Conservation (phyloP, 2,329 filamentous ascomycete species). For the Paracoccidioides lutzii region DNA sequence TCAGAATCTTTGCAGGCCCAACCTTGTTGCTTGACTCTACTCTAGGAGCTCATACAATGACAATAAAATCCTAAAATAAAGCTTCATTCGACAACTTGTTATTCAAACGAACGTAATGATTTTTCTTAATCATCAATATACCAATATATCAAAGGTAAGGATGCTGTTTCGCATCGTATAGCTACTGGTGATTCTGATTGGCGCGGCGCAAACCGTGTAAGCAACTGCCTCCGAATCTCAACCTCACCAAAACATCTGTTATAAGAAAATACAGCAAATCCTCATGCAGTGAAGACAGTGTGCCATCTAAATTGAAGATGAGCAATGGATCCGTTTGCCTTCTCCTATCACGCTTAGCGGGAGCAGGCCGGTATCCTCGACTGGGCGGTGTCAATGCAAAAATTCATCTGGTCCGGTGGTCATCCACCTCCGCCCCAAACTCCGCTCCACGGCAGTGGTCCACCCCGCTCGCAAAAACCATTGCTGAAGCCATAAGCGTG, state of each 20-base stretch:
- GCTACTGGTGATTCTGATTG: background rate
- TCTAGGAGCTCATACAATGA: too few relatives aligned
- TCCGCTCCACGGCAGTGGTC: constrained; percentile 56
- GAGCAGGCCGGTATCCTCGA: constrained; percentile 8
- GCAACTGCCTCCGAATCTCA: background rate
- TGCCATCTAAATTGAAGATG: constrained; percentile 9
- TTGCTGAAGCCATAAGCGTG: constrained; percentile 79
- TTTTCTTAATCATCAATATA: too few relatives aligned
- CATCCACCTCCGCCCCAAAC: constrained; percentile 18
- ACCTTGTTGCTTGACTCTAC: too few relatives aligned
- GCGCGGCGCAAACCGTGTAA: background rate
- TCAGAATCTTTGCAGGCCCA: too few relatives aligned
- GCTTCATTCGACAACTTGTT: too few relatives aligned
- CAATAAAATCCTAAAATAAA: too few relatives aligned
- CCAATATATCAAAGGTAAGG: too few relatives aligned
- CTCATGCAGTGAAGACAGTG: constrained; percentile 1
- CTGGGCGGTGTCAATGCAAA: constrained; percentile 10
- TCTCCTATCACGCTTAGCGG: constrained; percentile 10
- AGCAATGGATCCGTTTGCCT: constrained; percentile 12
- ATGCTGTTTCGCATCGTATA: too few relatives aligned
- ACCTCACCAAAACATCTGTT: background rate
- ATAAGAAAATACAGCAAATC: background rate
- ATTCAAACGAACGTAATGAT: too few relatives aligned
- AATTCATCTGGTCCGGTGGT: constrained; percentile 16
- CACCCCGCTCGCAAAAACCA: constrained; percentile 76